phyloP scores from a whole-genome alignment of 2,329 filamentous ascomycete genomes.

The Myriangium duriaei region DNA sequence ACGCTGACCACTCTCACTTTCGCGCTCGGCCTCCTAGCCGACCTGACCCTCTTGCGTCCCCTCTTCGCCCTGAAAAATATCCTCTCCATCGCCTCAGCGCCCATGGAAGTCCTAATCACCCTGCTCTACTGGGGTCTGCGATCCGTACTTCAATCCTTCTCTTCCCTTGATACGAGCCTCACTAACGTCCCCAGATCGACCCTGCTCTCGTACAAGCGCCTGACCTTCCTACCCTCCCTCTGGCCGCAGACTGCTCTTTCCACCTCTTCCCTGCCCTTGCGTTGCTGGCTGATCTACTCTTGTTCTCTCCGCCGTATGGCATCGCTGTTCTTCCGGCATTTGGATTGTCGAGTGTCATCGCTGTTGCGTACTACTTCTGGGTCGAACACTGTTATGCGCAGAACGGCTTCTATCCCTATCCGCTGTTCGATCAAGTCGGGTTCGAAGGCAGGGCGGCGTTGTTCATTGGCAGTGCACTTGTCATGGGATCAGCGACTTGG shows the following conservation, averaged over 20 bases:
- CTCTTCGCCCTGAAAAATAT: constrained; percentile 57
- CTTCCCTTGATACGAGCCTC: constrained; percentile 14
- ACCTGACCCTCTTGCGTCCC: constrained; percentile 45
- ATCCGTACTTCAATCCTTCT: constrained; percentile 28
- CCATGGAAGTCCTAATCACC: constrained; percentile 58
- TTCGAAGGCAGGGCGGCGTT: constrained; percentile 54
- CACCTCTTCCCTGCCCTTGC: constrained; percentile 55
- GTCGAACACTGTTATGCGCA: constrained; percentile 57
- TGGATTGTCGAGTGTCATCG: constrained; percentile 44
- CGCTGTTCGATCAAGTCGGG: constrained; percentile 59
- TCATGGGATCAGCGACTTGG: constrained; percentile 61
- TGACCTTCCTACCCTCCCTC: constrained; percentile 26
- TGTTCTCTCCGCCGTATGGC: constrained; percentile 62
- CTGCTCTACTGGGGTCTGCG: constrained; percentile 61
- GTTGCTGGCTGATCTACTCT: constrained; percentile 50
- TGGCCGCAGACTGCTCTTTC: constrained; percentile 50
- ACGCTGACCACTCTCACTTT: constrained; percentile 50
- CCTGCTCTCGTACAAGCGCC: constrained; percentile 42
- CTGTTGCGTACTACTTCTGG: constrained; percentile 64
- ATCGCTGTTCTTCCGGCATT: constrained; percentile 49
- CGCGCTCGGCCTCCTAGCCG: constrained; percentile 47
- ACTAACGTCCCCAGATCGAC: constrained; percentile 24
- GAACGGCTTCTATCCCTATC: constrained; percentile 73
- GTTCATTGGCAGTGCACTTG: constrained; percentile 47
- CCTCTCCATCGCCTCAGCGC: constrained; percentile 52